A percentile compares a stretch with the other conserved stretches of the same genome.
Evolutionary conservation across 164 flowering plant genomes (phyloP).

Genomic region (Macadamia integrifolia): DNA sequence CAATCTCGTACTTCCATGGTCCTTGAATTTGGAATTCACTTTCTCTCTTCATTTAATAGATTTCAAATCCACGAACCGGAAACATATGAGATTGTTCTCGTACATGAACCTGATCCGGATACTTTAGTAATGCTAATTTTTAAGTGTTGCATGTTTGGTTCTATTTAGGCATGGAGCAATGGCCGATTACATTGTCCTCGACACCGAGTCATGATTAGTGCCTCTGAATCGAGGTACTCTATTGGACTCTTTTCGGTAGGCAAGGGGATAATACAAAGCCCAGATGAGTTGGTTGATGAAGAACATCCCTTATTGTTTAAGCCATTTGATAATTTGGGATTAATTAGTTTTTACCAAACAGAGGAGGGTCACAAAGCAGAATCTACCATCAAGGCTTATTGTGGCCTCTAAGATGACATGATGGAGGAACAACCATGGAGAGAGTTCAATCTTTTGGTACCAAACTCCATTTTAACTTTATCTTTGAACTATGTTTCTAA

Average conservation of each 20-base stretch:
- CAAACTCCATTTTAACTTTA: no score
- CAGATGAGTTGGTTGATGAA: constrained; percentile 57
- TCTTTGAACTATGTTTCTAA: no score
- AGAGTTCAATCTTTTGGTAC: no score
- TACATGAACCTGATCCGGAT: no score
- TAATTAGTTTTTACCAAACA: constrained; percentile 29
- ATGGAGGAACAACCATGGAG: no score
- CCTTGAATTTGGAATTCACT: no score
- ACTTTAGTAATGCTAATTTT: no score
- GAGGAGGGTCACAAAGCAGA: constrained; percentile 38
- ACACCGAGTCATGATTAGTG: constrained; percentile 56
- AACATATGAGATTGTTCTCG: no score
- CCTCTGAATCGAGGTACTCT: constrained; percentile 42
- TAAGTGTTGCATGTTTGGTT: neutral
- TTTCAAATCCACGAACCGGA: no score
- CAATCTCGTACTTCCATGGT: no score
- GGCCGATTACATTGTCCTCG: constrained; percentile 41
- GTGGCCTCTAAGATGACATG: constrained; percentile 28
- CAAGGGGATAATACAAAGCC: constrained; percentile 26
- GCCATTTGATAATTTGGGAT: constrained; percentile 49
- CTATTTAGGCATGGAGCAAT: constrained; percentile 45
- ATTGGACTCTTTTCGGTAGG: constrained; percentile 47
- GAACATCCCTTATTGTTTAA: constrained; percentile 51
- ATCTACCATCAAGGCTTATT: constrained; percentile 40
- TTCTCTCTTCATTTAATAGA: no score